These are phyloP conservation scores for Lachancea sp. DNA, from an alignment of 805 yeast species.

Conservation along the genomic window DNA sequence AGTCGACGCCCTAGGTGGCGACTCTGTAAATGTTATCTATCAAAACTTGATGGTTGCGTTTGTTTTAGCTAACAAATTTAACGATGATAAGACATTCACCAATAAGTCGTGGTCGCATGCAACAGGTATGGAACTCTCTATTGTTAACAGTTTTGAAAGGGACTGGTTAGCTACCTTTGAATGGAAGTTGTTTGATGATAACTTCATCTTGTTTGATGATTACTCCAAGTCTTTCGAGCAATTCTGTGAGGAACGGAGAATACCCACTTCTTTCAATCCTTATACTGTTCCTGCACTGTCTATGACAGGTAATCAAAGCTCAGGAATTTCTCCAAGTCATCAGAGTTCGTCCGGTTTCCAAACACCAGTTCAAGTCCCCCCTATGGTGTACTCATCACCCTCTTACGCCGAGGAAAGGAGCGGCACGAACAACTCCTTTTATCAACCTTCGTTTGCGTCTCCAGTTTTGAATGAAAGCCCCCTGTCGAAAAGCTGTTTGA, in stretches of 20 bases:
- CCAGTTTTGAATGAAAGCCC: conserved; percentile 14
- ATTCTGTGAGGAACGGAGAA: conserved; percentile 18
- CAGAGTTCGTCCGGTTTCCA: conserved; percentile 16
- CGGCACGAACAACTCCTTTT: conserved; percentile 14
- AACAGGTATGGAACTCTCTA: conserved; percentile 62
- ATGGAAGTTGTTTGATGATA: conserved; percentile 49
- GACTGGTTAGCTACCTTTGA: conserved; percentile 57
- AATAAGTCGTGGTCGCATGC: conserved; percentile 95
- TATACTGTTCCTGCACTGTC: conserved; percentile 11
- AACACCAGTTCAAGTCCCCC: conserved; percentile 17
- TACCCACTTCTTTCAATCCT: conserved; percentile 12
- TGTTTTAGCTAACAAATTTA: conserved; percentile 84
- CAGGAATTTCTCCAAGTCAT: conserved; percentile 14
- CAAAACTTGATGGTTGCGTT: conserved; percentile 59
- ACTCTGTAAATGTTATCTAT: conserved; percentile 39
- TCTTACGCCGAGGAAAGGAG: conserved; percentile 19
- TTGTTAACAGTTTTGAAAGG: conserved; percentile 62
- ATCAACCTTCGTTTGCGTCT: conserved; percentile 14
- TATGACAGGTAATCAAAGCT: conserved; percentile 12
- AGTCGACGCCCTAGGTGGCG: conserved; percentile 25
- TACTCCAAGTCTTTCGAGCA: conserved; percentile 22
- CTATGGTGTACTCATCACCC: conserved; percentile 21
- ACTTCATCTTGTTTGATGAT: conserved; percentile 19
- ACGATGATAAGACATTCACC: conserved; percentile 94
- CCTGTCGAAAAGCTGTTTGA: conserved; percentile 4